Base-by-base conservation (phyloP, 2,329 filamentous ascomycete genomes). In the Epichloe amarillans region DNA sequence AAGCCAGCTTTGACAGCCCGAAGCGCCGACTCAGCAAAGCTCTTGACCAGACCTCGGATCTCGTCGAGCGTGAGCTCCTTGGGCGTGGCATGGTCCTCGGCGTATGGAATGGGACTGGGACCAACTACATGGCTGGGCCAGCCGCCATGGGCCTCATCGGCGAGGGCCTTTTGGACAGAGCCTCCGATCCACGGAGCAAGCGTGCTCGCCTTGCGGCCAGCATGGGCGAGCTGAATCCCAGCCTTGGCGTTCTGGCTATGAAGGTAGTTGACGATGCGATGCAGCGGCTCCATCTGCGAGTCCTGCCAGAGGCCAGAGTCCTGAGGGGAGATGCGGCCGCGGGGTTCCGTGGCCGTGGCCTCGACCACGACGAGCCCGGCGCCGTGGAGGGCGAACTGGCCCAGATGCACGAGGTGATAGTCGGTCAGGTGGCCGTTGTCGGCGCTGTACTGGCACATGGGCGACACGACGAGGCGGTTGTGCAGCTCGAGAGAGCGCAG, bases 261-360 rank as follows among this genome's bases (percentile, higher is more conserved):
- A 2, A 84, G 79, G 55, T 89, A 94, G 54, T 94, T 86, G 38
- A 82, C 79, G 45, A 90, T 76, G 53, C 78, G 76, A 62, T 75
- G 77, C 51, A 94, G 69, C 0, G 83, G 82, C 54, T 76, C 82
- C 53, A 90, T 83, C 65, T 96, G 90, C 30, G 76, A 80, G 64
- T 95, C 90, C 54, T 84, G 75, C 90, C 89, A 96, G 6, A 96
- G 69, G 0, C 90, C 88, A 14, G 72, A 69, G 63, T 91, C 86
- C 63, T 90, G 74, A 1, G 88, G 88, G 0, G 86, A 85, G 70
- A 95, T 95, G 49, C 90, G 79, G 30, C 89, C 89, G 58, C 89
- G 81, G 6, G 86, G 68, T 10, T 79, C 72, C 0, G 95, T 85
- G 30, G 82, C 73, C 1, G 86, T 90, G 23, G 89, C 88, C 69